phyloP scores from a whole-genome alignment of 2,329 filamentous ascomycete species.

The Xylariaceae sp. region DNA sequence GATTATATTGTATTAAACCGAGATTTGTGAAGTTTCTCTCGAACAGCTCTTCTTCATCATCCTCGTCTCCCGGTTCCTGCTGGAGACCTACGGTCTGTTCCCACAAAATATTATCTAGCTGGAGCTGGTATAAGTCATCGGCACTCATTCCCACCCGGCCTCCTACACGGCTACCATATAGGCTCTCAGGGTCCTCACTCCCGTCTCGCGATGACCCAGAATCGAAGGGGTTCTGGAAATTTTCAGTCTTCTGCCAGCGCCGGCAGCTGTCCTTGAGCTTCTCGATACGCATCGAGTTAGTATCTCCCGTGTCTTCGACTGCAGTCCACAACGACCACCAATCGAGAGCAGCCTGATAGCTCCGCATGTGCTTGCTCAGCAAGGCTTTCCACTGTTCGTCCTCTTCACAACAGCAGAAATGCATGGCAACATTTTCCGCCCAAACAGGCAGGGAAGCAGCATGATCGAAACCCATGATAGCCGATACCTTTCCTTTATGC shows the following conservation, averaged over 20 bases:
- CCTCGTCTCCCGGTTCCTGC: too few relatives aligned
- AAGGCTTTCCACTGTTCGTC: constrained; percentile 39
- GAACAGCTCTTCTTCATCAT: constrained; percentile 5
- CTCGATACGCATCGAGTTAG: constrained; percentile 15
- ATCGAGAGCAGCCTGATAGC: constrained; percentile 29
- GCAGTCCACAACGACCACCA: constrained; percentile 38
- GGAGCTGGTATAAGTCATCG: not conserved
- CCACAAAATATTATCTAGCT: not conserved
- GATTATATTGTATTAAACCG: not conserved
- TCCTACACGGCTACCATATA: constrained; percentile 11
- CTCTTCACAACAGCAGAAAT: constrained; percentile 36
- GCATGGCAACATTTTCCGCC: constrained; percentile 34
- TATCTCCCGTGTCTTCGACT: constrained; percentile 12
- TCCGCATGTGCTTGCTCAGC: constrained; percentile 28
- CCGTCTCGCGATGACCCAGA: constrained; percentile 10
- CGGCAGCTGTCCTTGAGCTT: constrained; percentile 29
- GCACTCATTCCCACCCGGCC: not conserved
- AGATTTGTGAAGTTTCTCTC: not conserved
- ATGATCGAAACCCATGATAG: constrained; percentile 34
- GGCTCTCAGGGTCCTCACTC: not conserved
- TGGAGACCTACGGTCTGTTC: too few relatives aligned
- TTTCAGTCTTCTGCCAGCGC: constrained; percentile 31
- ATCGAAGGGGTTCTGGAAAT: constrained; percentile 16
- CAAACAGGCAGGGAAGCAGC: constrained; percentile 36
- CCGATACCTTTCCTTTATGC: constrained; percentile 23